A percentile compares a stretch with the other conserved stretches of the same genome.
Conservation (phyloP, 768 basidiomycete species). For the Leccinum broughii region DNA sequence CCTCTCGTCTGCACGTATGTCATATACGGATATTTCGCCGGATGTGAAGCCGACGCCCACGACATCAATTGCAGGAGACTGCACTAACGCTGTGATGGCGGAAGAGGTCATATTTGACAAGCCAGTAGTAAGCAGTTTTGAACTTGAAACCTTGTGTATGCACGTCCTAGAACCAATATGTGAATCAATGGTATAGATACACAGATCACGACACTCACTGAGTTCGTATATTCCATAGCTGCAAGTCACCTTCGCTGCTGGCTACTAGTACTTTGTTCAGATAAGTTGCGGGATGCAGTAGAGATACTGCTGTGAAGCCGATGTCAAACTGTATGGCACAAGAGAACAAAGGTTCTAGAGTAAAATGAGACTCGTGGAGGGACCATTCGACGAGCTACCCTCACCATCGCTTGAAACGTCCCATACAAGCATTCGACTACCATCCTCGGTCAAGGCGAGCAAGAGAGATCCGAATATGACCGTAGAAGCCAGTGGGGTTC, state of each 20-base stretch:
- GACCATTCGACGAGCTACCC: slow-evolving; percentile 16
- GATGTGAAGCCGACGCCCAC: slow-evolving; percentile 90
- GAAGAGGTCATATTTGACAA: slow-evolving; percentile 30
- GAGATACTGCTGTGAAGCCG: slow-evolving; percentile 79
- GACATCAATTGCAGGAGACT: slow-evolving; percentile 95
- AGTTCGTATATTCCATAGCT: slow-evolving; percentile 93
- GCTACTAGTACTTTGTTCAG: slow-evolving; percentile 92
- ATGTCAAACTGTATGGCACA: slow-evolving; percentile 76
- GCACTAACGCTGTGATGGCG: slow-evolving; percentile 77
- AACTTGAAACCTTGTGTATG: slow-evolving; percentile 73
- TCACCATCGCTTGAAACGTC: slow-evolving; percentile 60
- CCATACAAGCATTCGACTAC: slow-evolving; percentile 77
- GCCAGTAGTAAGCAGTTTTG: slow-evolving; percentile 48
- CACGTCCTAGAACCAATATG: slow-evolving; percentile 53
- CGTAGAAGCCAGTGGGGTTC: slow-evolving; percentile 58
- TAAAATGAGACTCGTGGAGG: slow-evolving; percentile 14
- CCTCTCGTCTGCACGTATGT: slow-evolving; percentile 86
- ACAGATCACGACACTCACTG: slow-evolving; percentile 47
- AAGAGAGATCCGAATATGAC: slow-evolving; percentile 81
- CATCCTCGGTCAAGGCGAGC: slow-evolving; percentile 78
- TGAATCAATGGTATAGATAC: not conserved
- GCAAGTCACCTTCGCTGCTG: slow-evolving; percentile 76
- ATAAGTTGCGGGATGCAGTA: slow-evolving; percentile 95
- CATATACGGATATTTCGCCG: slow-evolving; percentile 86
- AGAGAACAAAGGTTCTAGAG: slow-evolving; percentile 30